Base-by-base conservation (phyloP, 768 basidiomycete species). In the Rhizopogon roseolus region DNA sequence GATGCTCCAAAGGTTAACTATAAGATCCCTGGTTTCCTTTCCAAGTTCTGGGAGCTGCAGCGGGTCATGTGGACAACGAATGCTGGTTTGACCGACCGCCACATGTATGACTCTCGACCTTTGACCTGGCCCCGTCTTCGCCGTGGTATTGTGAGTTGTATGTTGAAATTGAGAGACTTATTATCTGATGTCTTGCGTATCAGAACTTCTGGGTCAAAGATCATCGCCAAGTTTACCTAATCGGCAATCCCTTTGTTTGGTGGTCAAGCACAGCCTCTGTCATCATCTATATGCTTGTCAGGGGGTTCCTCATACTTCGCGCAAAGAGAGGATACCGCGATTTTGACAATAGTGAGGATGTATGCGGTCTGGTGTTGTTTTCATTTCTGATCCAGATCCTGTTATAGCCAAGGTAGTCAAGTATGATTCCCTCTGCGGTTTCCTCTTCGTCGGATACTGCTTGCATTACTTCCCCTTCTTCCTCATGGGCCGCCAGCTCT, bases 161-260 rank as follows among this genome's bases (percentile, higher is more conserved):
- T 40, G 45, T 54, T 46, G 27, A 10, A 6, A 16, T 36, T 22
- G 19, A 16, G 19, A 16, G 19, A 0, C 17, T 27, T 22, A 42
- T 22, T 40, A 10, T 55, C 55, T 58, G 19, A 56, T 61, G 9
- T 55, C 27, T 34, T 28, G 19, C 22, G 27, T 34, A 42, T 38
- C 59, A 94, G 93, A 97, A 95, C 71, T 98, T 98, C 73, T 98
- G 97, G 97, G 93, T 97, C 41, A 94, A 94, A 70, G 92, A 98
- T 57, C 88, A 98, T 65, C 81, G 82, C 41, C 97, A 99, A 64
- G 89, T 99, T 56, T 99, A 99, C 68, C 81, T 98, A 41, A 78
- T 97, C 19, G 97, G 97, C 2, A 99, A 98, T 66, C 93, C 95
- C 0, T 75, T 95, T 57, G 80, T 96, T 25, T 99, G 97, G 97